Evolutionary conservation across 805 yeast genomes (phyloP).

Genomic region (Saturnispora halmiae): DNA sequence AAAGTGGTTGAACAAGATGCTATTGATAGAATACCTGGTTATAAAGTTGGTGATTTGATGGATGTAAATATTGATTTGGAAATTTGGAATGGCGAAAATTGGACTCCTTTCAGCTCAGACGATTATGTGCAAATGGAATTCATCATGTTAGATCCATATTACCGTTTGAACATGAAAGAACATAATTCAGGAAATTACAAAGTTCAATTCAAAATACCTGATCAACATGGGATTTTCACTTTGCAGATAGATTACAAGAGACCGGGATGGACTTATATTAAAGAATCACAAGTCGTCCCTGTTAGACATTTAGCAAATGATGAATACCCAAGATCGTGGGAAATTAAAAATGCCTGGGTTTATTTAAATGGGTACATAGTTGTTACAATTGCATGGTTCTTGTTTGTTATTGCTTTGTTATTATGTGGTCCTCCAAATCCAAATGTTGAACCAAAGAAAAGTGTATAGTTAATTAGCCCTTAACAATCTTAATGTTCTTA

Average conservation of each 20-base stretch:
- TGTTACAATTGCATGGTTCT: slow-evolving; percentile 68
- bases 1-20: slow-evolving; percentile 30
- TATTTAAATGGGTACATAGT: slow-evolving; percentile 63
- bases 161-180: slow-evolving; percentile 57
- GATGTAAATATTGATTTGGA: slow-evolving; percentile 44
- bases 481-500: slow-evolving; percentile 41
- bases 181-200: slow-evolving; percentile 39
- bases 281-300: slow-evolving; percentile 61
- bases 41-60: slow-evolving; percentile 70
- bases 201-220: slow-evolving; percentile 67
- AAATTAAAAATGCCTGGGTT: slow-evolving; percentile 88
- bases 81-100: slow-evolving; percentile 39
- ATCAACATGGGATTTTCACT: slow-evolving; percentile 95
- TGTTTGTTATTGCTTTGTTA: slow-evolving; percentile 61
- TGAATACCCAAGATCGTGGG: slow-evolving; percentile 90
- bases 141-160: slow-evolving; percentile 91
- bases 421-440: slow-evolving; percentile 25
- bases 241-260: slow-evolving; percentile 71
- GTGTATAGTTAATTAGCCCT: slow-evolving; percentile 17
- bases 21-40: slow-evolving; percentile 30
- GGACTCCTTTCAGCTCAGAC: slow-evolving; percentile 51
- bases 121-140: slow-evolving; percentile 69
- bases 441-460: slow-evolving; percentile 16
- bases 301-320: slow-evolving; percentile 93
- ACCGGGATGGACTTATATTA: slow-evolving; percentile 61